These are phyloP conservation scores for Fusarium transvaalense DNA, from an alignment of 2,329 filamentous ascomycete species.

Conservation along the genomic window DNA sequence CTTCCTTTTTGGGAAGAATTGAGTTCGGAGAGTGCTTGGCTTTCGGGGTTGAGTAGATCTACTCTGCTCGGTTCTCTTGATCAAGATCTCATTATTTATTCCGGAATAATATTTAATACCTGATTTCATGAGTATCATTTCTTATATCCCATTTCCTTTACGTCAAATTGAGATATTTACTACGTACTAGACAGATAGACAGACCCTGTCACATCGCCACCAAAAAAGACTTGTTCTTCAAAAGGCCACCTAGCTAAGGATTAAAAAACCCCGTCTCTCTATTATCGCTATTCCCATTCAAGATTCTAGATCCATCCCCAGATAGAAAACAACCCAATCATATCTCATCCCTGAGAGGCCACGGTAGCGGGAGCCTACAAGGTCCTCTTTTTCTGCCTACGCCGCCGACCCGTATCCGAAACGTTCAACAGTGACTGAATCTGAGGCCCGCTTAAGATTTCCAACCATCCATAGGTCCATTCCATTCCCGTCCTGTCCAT, in stretches of 20 bases:
- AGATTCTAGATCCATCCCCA: slow-evolving; percentile 38
- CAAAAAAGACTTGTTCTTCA: not conserved
- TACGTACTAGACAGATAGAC: slow-evolving; percentile 4
- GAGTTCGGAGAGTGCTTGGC: slow-evolving; percentile 25
- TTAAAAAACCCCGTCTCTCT: not conserved
- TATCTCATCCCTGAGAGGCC: slow-evolving; percentile 36
- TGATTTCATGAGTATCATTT: no score
- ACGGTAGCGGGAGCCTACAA: slow-evolving; percentile 40
- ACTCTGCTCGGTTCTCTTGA: slow-evolving; percentile 4
- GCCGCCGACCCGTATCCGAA: slow-evolving; percentile 40
- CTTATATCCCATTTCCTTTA: not conserved
- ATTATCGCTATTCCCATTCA: slow-evolving; percentile 29
- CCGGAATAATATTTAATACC: not conserved
- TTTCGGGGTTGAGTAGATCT: slow-evolving; percentile 14
- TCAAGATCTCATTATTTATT: not conserved
- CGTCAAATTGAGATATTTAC: not conserved
- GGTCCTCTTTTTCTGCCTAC: slow-evolving; percentile 26
- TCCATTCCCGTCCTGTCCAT: not conserved
- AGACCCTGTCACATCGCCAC: slow-evolving; percentile 24
- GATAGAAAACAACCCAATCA: slow-evolving; percentile 30
- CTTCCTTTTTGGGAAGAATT: slow-evolving; percentile 36
- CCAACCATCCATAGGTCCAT: not conserved
- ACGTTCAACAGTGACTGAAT: slow-evolving; percentile 27
- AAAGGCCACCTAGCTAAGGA: slow-evolving; percentile 34
- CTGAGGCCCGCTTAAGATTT: slow-evolving; percentile 34